These are phyloP conservation scores for Citrus unshiu DNA, from an alignment of 345 rosid species.

Conservation along the genomic window DNA sequence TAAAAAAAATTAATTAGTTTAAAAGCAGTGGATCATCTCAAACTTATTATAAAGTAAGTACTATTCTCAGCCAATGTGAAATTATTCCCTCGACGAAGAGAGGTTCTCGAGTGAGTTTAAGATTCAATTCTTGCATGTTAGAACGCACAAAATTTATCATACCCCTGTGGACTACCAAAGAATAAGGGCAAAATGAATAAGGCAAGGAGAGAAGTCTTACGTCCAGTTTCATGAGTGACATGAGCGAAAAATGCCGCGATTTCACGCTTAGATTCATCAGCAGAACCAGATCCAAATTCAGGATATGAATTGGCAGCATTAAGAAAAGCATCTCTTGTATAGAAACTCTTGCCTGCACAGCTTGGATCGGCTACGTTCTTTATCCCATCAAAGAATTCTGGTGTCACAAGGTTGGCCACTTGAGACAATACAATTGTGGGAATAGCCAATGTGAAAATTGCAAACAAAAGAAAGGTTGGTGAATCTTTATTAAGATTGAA, in stretches of 20 bases:
- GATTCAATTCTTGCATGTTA: too few relatives aligned
- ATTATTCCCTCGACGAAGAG: too few relatives aligned
- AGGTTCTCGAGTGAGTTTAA: too few relatives aligned
- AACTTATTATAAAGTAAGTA: too few relatives aligned
- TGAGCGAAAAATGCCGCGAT: slow-evolving; percentile 50
- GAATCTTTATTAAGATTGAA: background rate
- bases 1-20: too few relatives aligned
- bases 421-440: background rate
- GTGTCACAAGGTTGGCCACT: slow-evolving; percentile 33
- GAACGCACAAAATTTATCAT: too few relatives aligned
- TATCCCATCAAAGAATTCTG: slow-evolving; percentile 37
- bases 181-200: background rate
- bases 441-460: background rate
- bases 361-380: slow-evolving; percentile 18
- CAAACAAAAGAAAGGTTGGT: background rate
- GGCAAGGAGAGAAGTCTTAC: slow-evolving; percentile 17
- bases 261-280: slow-evolving; percentile 45
- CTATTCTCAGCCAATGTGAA: too few relatives aligned
- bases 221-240: slow-evolving; percentile 45
- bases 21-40: too few relatives aligned
- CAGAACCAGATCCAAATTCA: slow-evolving; percentile 32
- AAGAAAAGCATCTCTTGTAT: slow-evolving; percentile 31
- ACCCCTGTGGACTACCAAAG: background rate
- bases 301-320: slow-evolving; percentile 23
- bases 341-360: slow-evolving; percentile 44